Conservation (phyloP, 2,329 filamentous ascomycete genomes). For the Sclerotinia borealis region DNA sequence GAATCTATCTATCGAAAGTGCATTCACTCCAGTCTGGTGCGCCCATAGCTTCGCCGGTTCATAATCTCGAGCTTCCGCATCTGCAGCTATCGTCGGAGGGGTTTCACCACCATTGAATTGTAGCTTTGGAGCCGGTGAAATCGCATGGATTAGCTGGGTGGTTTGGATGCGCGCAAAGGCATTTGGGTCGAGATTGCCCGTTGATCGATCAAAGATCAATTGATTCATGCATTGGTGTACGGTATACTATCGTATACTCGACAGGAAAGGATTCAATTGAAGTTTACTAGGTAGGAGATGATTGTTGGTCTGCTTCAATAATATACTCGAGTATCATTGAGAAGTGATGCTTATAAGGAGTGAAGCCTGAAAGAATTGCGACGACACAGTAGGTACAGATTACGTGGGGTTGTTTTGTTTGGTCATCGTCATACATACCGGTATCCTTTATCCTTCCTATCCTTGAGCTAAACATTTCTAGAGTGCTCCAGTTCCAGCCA, state of each 20-base stretch:
- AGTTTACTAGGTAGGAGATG: neutral
- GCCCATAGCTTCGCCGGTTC: slow-evolving; percentile 42
- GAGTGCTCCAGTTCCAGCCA: neutral
- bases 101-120: slow-evolving; percentile 61
- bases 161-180: slow-evolving; percentile 61
- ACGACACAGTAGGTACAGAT: neutral
- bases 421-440: neutral
- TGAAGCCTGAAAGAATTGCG: neutral
- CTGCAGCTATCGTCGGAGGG: slow-evolving; percentile 9
- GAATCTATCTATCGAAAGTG: slow-evolving; percentile 69
- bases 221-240: slow-evolving; percentile 61
- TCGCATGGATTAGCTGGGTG: slow-evolving; percentile 59
- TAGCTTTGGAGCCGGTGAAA: slow-evolving; percentile 60
- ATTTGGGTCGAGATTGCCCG: slow-evolving; percentile 59
- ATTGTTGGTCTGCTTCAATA: neutral
- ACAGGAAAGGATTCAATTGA: neutral
- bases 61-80: neutral
- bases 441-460: too few relatives aligned
- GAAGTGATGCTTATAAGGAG: neutral
- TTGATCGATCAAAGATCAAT: slow-evolving; percentile 68
- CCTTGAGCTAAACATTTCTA: slow-evolving; percentile 3
- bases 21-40: slow-evolving; percentile 73
- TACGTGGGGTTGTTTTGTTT: neutral
- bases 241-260: neutral
- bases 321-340: neutral